phyloP scores from a whole-genome alignment of 1,284 basidiomycete species.

The Spongispora temasekensis region DNA sequence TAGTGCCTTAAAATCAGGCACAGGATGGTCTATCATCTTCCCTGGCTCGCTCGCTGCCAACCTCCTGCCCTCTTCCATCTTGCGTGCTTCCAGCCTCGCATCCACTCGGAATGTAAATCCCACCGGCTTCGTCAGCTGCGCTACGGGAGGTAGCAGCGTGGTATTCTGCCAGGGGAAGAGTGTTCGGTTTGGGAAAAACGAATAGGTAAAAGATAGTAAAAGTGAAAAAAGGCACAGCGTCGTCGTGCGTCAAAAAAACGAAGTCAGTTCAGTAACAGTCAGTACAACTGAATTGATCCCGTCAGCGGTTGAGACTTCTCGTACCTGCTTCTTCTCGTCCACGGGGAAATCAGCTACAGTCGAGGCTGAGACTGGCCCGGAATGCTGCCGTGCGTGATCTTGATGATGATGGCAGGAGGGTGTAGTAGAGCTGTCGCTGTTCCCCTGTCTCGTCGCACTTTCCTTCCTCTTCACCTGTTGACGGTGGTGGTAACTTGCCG shows the following conservation, averaged over 20 bases:
- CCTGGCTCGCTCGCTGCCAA: slow-evolving; percentile 25
- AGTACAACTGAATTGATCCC: slow-evolving; percentile 15
- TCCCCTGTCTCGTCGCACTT: slow-evolving; percentile 5
- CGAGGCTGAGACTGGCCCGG: slow-evolving; percentile 15
- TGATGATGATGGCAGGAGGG: neutral
- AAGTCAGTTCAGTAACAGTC: neutral
- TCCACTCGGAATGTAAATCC: slow-evolving; percentile 54
- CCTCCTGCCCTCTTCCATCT: slow-evolving; percentile 25
- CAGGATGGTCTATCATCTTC: slow-evolving; percentile 28
- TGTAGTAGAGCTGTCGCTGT: neutral
- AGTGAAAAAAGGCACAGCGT: slow-evolving; percentile 19
- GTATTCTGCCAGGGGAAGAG: too few species aligned
- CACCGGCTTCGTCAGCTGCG: slow-evolving; percentile 48
- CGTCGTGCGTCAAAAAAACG: slow-evolving; percentile 6
- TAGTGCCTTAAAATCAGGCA: slow-evolving; percentile 44
- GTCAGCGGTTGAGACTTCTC: slow-evolving; percentile 29
- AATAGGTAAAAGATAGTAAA: neutral
- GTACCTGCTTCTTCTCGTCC: slow-evolving; percentile 33
- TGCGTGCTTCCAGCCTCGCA: slow-evolving; percentile 44
- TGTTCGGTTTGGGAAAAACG: slow-evolving; percentile 1
- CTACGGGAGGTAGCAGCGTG: slow-evolving; percentile 27
- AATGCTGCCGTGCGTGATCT: slow-evolving; percentile 5
- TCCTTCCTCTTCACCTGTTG: neutral
- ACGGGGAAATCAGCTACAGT: slow-evolving; percentile 24
- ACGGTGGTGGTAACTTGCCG: slow-evolving; percentile 8